Evolutionary conservation across 108 stramenopile genomes (phyloP).

Genomic region (Pseudonitzschia multiseries): DNA sequence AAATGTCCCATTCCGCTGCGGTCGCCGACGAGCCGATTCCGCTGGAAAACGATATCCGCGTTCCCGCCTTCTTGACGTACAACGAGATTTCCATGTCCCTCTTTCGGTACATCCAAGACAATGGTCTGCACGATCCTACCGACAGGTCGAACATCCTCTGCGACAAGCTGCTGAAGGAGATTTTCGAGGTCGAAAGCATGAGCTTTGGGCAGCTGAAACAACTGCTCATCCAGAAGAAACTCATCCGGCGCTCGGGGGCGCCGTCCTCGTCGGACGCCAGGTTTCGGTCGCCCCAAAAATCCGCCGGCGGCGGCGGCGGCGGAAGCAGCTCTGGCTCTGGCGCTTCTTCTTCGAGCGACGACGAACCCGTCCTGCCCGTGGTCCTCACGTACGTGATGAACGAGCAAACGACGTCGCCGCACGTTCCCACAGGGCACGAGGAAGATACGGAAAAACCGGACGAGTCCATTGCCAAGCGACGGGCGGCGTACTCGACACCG

Average conservation of each 20-base stretch:
- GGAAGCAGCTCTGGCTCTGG: too few species aligned
- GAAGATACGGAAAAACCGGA: conserved; percentile 19
- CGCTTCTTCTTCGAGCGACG: conserved; percentile 54
- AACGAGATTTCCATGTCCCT: conserved; percentile 62
- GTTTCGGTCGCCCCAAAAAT: conserved; percentile 6
- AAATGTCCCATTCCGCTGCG: not conserved
- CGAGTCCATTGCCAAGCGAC: conserved; percentile 15
- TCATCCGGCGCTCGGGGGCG: conserved; percentile 42
- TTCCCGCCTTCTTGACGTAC: conserved; percentile 67
- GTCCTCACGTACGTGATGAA: conserved; percentile 73
- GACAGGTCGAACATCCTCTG: conserved; percentile 62
- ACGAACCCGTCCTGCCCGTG: conserved; percentile 24
- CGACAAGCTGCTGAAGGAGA: conserved; percentile 50
- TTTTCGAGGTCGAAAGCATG: conserved; percentile 72
- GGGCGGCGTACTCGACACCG: conserved; percentile 2
- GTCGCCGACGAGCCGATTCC: conserved; percentile 21
- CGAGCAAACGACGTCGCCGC: conserved; percentile 61
- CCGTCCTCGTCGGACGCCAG: not conserved
- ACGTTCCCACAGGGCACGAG: conserved; percentile 26
- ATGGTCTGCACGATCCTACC: conserved; percentile 51
- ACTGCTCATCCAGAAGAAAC: conserved; percentile 48
- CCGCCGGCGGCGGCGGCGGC: too few species aligned
- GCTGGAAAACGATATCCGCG: conserved; percentile 56
- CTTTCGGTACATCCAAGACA: conserved; percentile 64
- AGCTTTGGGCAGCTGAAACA: conserved; percentile 57